Conservation (phyloP, 768 basidiomycete genomes). For the Lactarius sanguifluus region DNA sequence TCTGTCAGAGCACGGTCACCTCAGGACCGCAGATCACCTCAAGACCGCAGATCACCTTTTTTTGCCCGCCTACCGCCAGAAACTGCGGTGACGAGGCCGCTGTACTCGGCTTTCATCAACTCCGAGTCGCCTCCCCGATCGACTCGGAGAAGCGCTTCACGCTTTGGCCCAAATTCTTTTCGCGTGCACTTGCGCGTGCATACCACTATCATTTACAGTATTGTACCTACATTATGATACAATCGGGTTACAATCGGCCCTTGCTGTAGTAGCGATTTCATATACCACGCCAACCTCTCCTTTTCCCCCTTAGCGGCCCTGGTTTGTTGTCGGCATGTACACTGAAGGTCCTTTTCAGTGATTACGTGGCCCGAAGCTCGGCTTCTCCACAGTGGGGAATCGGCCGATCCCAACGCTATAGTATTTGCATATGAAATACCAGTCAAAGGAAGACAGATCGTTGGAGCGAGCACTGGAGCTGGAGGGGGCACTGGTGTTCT, state of each 20-base stretch:
- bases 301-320: neutral
- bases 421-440: neutral
- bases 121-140: too few species aligned
- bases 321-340: neutral
- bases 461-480: neutral
- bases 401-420: neutral
- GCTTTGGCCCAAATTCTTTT: neutral
- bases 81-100: too few species aligned
- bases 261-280: neutral
- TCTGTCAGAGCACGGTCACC: neutral
- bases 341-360: too few species aligned
- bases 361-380: neutral
- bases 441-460: neutral
- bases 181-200: neutral
- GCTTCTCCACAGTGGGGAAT: neutral
- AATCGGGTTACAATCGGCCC: too few species aligned
- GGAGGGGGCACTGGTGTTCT: neutral
- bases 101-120: too few species aligned
- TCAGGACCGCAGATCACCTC: too few species aligned
- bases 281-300: neutral
- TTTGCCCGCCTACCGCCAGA: too few species aligned
- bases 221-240: too few species aligned
- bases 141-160: neutral
- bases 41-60: too few species aligned
- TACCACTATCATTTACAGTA: too few species aligned